phyloP scores from a whole-genome alignment of 2,329 filamentous ascomycete species.

The Tolypocladium nubicola region DNA sequence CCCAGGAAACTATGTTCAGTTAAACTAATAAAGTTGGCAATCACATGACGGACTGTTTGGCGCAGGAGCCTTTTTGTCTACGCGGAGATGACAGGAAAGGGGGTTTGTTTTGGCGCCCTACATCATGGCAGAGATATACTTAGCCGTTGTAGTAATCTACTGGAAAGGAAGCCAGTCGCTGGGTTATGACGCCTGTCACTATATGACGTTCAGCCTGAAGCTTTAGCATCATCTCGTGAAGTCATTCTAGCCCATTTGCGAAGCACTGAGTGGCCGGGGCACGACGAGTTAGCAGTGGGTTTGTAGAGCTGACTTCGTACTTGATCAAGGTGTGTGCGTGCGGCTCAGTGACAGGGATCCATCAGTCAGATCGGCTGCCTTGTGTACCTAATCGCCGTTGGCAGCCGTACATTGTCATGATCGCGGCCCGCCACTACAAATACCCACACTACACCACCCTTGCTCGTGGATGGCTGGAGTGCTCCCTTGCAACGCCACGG shows the following conservation, averaged over 20 bases:
- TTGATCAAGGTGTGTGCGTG: not conserved
- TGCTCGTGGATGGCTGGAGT: not conserved
- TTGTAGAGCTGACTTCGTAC: not conserved
- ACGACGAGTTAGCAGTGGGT: not conserved
- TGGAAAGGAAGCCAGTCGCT: not conserved
- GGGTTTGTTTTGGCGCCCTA: not conserved
- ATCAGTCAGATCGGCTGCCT: too few relatives aligned
- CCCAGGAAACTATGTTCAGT: conserved; percentile 40
- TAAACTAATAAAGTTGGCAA: conserved; percentile 14
- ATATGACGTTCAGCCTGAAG: not conserved
- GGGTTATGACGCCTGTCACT: not conserved
- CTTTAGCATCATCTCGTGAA: not conserved
- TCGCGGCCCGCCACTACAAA: too few relatives aligned
- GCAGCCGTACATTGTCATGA: too few relatives aligned
- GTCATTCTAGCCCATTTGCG: too few relatives aligned
- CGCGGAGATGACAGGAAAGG: not conserved
- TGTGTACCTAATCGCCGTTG: too few relatives aligned
- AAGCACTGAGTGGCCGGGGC: too few relatives aligned
- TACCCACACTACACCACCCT: too few relatives aligned
- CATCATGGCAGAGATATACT: not conserved
- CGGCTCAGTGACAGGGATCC: not conserved
- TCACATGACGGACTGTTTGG: not conserved
- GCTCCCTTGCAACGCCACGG: not conserved
- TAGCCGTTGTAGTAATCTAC: not conserved
- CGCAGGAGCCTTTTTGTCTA: not conserved